Conservation (phyloP, 2,329 filamentous ascomycete genomes). For the Colletotrichum costaricense region DNA sequence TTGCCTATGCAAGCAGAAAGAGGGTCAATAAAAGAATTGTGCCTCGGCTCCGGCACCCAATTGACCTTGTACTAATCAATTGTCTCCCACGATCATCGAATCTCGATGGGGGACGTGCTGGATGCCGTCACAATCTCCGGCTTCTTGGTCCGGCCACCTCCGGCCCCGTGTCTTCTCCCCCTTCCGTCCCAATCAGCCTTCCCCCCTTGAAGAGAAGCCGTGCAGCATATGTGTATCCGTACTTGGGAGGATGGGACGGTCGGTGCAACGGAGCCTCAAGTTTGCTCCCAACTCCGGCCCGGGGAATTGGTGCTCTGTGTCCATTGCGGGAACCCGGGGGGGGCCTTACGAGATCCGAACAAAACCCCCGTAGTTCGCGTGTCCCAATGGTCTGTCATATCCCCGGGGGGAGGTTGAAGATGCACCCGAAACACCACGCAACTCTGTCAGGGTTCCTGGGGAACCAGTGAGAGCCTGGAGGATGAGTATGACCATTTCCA, state of each 20-base stretch:
- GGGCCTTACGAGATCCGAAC: not conserved
- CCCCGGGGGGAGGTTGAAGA: conserved; percentile 10
- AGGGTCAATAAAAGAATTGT: conserved; percentile 25
- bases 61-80: conserved; percentile 10
- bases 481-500: conserved; percentile 30
- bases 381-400: conserved; percentile 10
- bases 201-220: not conserved
- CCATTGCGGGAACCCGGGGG: not conserved
- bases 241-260: conserved; percentile 13
- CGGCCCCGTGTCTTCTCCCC: conserved; percentile 24
- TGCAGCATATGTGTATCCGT: not conserved
- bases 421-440: not conserved
- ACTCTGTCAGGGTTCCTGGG: conserved; percentile 7
- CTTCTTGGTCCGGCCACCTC: conserved; percentile 17
- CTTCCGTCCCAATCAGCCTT: not conserved
- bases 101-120: not conserved
- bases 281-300: conserved; percentile 13
- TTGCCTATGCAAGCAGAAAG: not conserved
- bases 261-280: conserved; percentile 14
- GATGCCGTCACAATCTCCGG: conserved; percentile 30
- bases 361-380: not conserved
- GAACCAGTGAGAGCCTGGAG: conserved; percentile 21
- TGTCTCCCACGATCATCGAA: not conserved
- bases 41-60: conserved; percentile 30
- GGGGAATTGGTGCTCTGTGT: not conserved